Base-by-base conservation (phyloP, 148 eudicot genomes). In the Dianthus caryophyllus region DNA sequence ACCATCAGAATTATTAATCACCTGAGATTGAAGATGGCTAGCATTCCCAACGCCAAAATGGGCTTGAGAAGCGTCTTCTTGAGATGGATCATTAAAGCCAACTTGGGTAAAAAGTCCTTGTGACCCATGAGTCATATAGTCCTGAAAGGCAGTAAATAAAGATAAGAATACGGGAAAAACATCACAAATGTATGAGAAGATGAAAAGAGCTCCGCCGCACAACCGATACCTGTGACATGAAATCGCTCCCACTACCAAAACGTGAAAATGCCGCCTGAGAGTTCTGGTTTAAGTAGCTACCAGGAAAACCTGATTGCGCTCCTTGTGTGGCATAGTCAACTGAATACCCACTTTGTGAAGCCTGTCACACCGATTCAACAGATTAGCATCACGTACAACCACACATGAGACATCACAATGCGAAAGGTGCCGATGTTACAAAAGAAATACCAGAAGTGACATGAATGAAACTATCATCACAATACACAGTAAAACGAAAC, bases 51-150 rank as follows among this genome's bases (percentile, higher is more conserved):
- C 69, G 36, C 93, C 87, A 53, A 83, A 90, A 68, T 95, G 97
- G 67, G 77, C 78, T 69, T 87, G 92, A 25, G 96, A 82, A 71
- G 72, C 61, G 73, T 94, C 97, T 71, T 95, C 97, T 71, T 90
- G 99, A 49, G 97, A 88, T 59, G 89, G 96, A 76, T 95, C 99
- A 70, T 66, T 83, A 67, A 82, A 95, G 66, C 91, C 90, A 58
- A 78, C 96, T 74, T 95, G 99, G 46, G 99, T 95, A 71, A 90
- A 95, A 52, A 95, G 80, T 55, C 96, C 96, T 81, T 95, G 99
- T 36, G 99, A 88, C 53, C 96, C 97, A 80, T 95, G 99, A 36
- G 80, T 86, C 96, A 90, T 86, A 77, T 90, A 95, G 53, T 95
- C 99, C 99, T 90, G 85, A 30, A 59, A 3, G 53, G 71, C 61